Conservation (phyloP, 2,329 filamentous ascomycete species). For the Colletotrichum karsti region DNA sequence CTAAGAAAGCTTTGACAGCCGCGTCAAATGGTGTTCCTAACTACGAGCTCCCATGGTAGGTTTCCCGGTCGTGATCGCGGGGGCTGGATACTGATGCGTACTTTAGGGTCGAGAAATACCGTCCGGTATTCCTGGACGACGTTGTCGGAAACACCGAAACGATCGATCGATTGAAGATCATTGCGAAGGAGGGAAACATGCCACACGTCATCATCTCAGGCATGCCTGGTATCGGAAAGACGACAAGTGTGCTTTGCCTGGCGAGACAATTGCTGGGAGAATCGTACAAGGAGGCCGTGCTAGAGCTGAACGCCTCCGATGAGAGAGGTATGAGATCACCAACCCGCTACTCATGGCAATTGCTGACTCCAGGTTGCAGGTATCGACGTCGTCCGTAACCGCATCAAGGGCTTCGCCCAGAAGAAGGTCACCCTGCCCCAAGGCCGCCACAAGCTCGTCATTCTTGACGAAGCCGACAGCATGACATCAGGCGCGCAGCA, state of each 20-base stretch:
- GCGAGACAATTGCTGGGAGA: conserved; percentile 91
- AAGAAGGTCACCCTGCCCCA: conserved; percentile 96
- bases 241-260: conserved; percentile 92
- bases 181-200: conserved; percentile 99
- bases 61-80: not conserved
- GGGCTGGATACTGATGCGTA: conserved; percentile 32
- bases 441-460: conserved; percentile 94
- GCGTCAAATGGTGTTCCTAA: conserved; percentile 59
- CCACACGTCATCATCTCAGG: conserved; percentile 99
- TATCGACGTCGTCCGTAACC: conserved; percentile 95
- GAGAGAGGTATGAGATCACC: conserved; percentile 75
- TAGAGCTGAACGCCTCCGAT: conserved; percentile 96
- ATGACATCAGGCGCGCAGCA: conserved; percentile 99
- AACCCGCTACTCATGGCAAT: not conserved
- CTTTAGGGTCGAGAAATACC: conserved; percentile 95
- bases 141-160: conserved; percentile 98
- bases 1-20: conserved; percentile 63
- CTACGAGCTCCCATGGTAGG: conserved; percentile 84
- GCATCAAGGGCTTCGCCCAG: conserved; percentile 98
- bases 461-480: conserved; percentile 96
- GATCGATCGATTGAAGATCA: conserved; percentile 96
- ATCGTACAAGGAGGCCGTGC: conserved; percentile 94
- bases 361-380: conserved; percentile 53
- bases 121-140: conserved; percentile 93
- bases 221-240: conserved; percentile 99